Percentiles rank a stretch among this genome's conserved stretches.
Conservation (phyloP, 2,329 filamentous ascomycete genomes). For the Dactylellina leptospora region DNA sequence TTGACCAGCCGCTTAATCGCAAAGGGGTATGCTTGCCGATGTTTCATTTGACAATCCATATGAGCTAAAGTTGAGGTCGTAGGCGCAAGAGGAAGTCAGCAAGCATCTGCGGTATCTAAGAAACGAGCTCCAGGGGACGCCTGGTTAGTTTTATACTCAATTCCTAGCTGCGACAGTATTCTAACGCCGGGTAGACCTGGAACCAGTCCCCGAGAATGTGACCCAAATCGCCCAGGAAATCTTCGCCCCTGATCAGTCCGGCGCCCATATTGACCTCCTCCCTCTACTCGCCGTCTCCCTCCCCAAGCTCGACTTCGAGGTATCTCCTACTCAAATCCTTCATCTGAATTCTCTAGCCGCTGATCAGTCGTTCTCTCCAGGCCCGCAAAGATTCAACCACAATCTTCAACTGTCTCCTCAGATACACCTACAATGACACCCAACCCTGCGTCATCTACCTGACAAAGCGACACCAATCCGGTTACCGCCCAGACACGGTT, state of each 20-base stretch:
- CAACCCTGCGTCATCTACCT: slow-evolving; percentile 68
- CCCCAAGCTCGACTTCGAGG: slow-evolving; percentile 86
- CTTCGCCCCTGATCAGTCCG: too few relatives aligned
- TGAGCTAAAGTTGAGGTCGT: slow-evolving; percentile 18
- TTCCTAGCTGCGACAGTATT: slow-evolving; percentile 4
- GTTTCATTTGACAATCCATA: slow-evolving; percentile 2
- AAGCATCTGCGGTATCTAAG: slow-evolving; percentile 92
- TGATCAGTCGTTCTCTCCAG: too few relatives aligned
- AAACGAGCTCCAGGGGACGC: slow-evolving; percentile 87
- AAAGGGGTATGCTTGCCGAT: slow-evolving; percentile 64
- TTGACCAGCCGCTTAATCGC: slow-evolving; percentile 68
- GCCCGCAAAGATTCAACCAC: slow-evolving; percentile 57
- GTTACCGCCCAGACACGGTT: slow-evolving; percentile 57
- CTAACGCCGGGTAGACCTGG: slow-evolving; percentile 71
- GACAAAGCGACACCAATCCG: slow-evolving; percentile 58
- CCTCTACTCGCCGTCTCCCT: slow-evolving; percentile 83
- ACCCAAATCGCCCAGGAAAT: slow-evolving; percentile 84
- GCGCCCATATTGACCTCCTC: slow-evolving; percentile 91
- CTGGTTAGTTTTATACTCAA: slow-evolving; percentile 70
- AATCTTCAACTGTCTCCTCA: slow-evolving; percentile 66
- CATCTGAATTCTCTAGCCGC: too few relatives aligned
- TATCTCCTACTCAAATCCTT: too few relatives aligned
- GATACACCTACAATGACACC: slow-evolving; percentile 84
- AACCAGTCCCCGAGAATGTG: slow-evolving; percentile 86
- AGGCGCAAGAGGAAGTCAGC: slow-evolving; percentile 86